phyloP scores from a whole-genome alignment of 2,329 filamentous ascomycete species.

The Xylariaceae sp. region DNA sequence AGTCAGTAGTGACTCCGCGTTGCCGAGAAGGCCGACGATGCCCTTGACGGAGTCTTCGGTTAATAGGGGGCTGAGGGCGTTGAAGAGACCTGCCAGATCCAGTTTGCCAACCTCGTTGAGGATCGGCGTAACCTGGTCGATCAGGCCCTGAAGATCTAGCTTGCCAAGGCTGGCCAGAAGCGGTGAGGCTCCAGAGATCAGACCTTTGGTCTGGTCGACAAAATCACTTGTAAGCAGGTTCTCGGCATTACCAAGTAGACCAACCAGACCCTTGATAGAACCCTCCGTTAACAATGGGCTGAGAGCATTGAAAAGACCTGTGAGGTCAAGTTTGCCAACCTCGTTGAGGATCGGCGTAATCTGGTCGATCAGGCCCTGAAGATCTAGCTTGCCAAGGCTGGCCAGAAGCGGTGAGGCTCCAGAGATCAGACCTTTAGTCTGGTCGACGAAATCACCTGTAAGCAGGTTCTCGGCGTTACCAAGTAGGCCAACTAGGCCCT shows the following conservation, averaged over 20 bases:
- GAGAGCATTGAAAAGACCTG: slow-evolving; percentile 42
- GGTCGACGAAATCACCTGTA: slow-evolving; percentile 36
- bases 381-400: slow-evolving; percentile 38
- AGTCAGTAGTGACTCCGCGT: slow-evolving; percentile 40
- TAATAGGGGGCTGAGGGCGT: slow-evolving; percentile 43
- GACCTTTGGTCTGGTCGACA: slow-evolving; percentile 34
- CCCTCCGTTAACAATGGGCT: slow-evolving; percentile 44
- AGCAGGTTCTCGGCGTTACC: slow-evolving; percentile 41
- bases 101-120: slow-evolving; percentile 41
- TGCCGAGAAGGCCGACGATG: slow-evolving; percentile 37
- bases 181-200: slow-evolving; percentile 36
- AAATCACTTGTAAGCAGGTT: slow-evolving; percentile 35
- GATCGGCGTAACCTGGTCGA: slow-evolving; percentile 40
- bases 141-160: slow-evolving; percentile 39
- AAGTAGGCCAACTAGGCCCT: slow-evolving; percentile 42
- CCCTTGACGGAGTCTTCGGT: slow-evolving; percentile 37
- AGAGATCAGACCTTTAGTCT: slow-evolving; percentile 39
- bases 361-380: slow-evolving; percentile 41
- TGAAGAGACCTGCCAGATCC: slow-evolving; percentile 42
- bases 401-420: slow-evolving; percentile 35
- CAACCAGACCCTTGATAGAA: slow-evolving; percentile 39
- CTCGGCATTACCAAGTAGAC: slow-evolving; percentile 39
- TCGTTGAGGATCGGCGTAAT: slow-evolving; percentile 41
- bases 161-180: slow-evolving; percentile 38
- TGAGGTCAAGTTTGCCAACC: slow-evolving; percentile 44